Base-by-base conservation (phyloP, 2,329 filamentous ascomycete genomes). In the Aspergillus pseudotamarii region DNA sequence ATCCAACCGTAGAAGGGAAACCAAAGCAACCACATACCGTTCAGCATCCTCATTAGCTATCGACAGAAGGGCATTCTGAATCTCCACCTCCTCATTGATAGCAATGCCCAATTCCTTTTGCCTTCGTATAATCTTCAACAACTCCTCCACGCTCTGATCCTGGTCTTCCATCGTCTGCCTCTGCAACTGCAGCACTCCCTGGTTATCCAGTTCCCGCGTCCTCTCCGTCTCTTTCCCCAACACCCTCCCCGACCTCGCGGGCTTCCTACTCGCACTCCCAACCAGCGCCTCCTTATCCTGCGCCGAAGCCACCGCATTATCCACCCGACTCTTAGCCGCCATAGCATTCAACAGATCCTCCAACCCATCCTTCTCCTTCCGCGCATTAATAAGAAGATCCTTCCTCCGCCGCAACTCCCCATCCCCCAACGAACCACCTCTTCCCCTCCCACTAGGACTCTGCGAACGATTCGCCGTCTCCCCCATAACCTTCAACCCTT, bases 181-280 rank as follows among this genome's bases (percentile, higher is more conserved):
- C 75, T 89, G 88, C 64, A 89, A 71, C 73, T 89, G 86, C 68
- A 90, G 66, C 16, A 90, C 85, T 0, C 87, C 87, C n/a, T 84
- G 77, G 65, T 90, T 89, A 72, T 89, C 88, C 65, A 89, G 71
- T 68, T 89, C 86, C 14, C 87, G 78, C 11, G 88, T 89, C 45
- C 83, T 80, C 65, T 87, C 84, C 0, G 87, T 90, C 76, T 90
- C 88, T 55, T 81, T 81, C 69, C 81, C 70, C 73, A 85, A 51
- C 69, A 87, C 66, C 66, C 86, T 61, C 75, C 87, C 69, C 77
- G 78, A 60, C 80, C 85, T 59, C 74, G 80, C 68, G 6, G 71
- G 64, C 28, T 70, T 72, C 41, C 64, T 67, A 36, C 73, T 73
- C 2, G 64, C 71, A 19, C 57, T 50, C 36, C 45, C 50, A 11